Percentiles rank a stretch among this genome's conserved stretches.
These are phyloP conservation scores for Lachnellula suecica DNA, from an alignment of 2,329 filamentous ascomycete genomes.

Conservation along the genomic window DNA sequence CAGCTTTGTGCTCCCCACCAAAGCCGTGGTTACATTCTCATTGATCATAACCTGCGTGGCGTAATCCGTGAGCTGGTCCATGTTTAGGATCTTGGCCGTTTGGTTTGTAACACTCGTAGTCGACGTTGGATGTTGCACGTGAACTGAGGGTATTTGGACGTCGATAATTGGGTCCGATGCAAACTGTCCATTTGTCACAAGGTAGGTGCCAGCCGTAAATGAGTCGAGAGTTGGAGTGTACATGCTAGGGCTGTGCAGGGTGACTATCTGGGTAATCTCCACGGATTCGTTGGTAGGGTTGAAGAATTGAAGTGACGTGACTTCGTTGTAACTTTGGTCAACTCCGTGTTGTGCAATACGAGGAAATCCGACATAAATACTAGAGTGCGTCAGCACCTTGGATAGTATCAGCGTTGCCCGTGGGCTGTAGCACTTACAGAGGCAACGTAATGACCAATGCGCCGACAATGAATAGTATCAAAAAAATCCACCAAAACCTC, in stretches of 20 bases:
- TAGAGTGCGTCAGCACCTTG: slow-evolving; percentile 23
- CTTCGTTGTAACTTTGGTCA: slow-evolving; percentile 48
- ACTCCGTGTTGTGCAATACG: slow-evolving; percentile 55
- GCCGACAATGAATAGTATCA: slow-evolving; percentile 48
- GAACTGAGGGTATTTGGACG: slow-evolving; percentile 30
- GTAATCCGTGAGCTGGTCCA: slow-evolving; percentile 48
- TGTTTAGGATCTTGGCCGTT: slow-evolving; percentile 40
- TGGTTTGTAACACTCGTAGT: slow-evolving; percentile 46
- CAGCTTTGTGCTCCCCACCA: slow-evolving; percentile 51
- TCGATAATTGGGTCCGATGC: slow-evolving; percentile 25
- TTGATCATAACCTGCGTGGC: slow-evolving; percentile 46
- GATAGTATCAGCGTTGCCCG: not conserved
- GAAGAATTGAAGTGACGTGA: slow-evolving; percentile 49
- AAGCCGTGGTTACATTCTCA: slow-evolving; percentile 47
- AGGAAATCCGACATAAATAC: slow-evolving; percentile 58
- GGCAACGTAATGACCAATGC: slow-evolving; percentile 54
- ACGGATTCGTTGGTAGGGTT: slow-evolving; percentile 48
- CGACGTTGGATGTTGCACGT: slow-evolving; percentile 30
- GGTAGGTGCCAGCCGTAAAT: slow-evolving; percentile 51
- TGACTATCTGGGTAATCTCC: slow-evolving; percentile 45
- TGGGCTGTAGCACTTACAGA: slow-evolving; percentile 44
- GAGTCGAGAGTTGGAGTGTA: slow-evolving; percentile 54
- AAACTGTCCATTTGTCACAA: slow-evolving; percentile 38
- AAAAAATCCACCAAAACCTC: slow-evolving; percentile 53
- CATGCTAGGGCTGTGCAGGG: slow-evolving; percentile 45